phyloP scores from a whole-genome alignment of 2,329 filamentous ascomycete genomes.

The Cercospora sojina region DNA sequence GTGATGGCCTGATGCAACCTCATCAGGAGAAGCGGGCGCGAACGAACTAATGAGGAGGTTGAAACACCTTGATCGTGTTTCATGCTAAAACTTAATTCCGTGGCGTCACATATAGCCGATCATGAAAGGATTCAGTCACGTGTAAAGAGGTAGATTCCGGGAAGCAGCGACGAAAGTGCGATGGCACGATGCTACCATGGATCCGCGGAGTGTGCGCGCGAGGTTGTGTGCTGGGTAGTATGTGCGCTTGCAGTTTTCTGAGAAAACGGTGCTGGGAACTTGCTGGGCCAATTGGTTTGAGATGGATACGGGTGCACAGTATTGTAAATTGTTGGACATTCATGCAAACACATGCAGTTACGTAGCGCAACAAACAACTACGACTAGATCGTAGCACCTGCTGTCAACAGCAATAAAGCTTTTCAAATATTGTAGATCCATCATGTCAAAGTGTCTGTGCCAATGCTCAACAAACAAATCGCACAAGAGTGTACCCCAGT shows the following conservation, averaged over 20 bases:
- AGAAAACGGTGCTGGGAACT: neutral
- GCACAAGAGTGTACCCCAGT: neutral
- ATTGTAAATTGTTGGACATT: neutral
- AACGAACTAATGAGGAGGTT: neutral
- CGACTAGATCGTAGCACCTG: neutral
- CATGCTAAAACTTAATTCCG: neutral
- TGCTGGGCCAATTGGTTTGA: neutral
- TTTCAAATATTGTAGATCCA: neutral
- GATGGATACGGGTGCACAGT: neutral
- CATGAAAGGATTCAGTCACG: neutral
- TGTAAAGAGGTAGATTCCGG: neutral
- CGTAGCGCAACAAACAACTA: neutral
- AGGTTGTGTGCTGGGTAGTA: neutral
- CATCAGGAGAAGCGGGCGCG: neutral
- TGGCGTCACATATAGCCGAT: neutral
- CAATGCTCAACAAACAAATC: neutral
- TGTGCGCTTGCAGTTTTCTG: neutral
- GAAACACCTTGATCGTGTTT: neutral
- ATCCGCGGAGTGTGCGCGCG: neutral
- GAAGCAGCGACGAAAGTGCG: neutral
- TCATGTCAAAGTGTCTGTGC: neutral
- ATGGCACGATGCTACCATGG: neutral
- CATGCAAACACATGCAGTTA: neutral
- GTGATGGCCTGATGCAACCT: neutral
- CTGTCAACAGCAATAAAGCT: slow-evolving; percentile 8